Base-by-base conservation (phyloP, 345 rosid species). In the Gossypium ekmanianum region DNA sequence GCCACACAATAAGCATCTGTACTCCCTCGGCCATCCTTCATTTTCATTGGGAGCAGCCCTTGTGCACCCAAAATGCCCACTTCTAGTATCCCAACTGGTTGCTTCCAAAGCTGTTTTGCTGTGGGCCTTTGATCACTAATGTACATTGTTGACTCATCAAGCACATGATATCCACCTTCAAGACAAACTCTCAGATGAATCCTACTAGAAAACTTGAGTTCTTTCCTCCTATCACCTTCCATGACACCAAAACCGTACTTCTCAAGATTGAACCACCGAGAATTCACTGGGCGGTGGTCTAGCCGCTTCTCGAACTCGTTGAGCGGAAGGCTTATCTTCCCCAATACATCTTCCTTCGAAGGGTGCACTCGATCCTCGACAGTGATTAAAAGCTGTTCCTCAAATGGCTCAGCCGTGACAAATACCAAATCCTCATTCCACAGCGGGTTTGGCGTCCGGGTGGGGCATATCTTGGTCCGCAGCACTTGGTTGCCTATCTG, bases 91-190 rank as follows among this genome's bases (percentile, higher is more conserved):
- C 98, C 98, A 43, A 90, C 87, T 0, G 93, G 95, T 50, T 85
- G 88, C 68, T 91, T 93, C 97, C 98, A 93, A 2, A 93, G 85
- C 78, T 93, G 97, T 83, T 88, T 83, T n/a, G 93, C 83, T 4
- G 98, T 93, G 0, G 98, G 97, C 76, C 91, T 78, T 73, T 91
- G 93, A 83, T 93, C 98, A 58, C 97, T 93, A 24, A 85, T 88
- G 72, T 94, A 89, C 95, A 92, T 77, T 24, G 97, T 87, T 26
- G 97, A 89, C 80, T 94, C 98, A 67, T 94, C 98, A 54, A 94
- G 82, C 10, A 94, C 98, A 81, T 94, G 98, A 73, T 94, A 94
- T 27, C 97, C 97, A 34, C 97, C 98, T 84, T 92, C 98, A 34
- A 94, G 87, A 79, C 97, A 92, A 18, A 87, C 87, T 76, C 97